Conservation (phyloP, 192 early-diverging fungal genomes). For the Umbelopsis sp. region DNA sequence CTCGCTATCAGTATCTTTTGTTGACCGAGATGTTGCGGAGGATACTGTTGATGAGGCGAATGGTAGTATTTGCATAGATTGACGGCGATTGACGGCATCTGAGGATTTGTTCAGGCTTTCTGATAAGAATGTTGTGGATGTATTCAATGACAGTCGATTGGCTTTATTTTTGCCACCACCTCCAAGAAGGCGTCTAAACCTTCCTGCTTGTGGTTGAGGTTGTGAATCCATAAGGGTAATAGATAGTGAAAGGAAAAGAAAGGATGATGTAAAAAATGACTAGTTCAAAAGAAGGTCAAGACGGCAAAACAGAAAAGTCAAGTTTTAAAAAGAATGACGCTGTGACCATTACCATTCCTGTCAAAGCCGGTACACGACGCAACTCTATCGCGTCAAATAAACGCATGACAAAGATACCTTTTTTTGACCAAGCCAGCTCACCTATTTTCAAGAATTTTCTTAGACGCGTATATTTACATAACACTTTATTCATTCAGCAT, state of each 20-base stretch:
- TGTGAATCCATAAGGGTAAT: conserved; percentile 2
- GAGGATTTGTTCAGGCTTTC: not conserved
- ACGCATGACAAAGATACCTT: no score
- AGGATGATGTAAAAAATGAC: not conserved
- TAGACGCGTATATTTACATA: no score
- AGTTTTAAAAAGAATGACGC: conserved; percentile 17
- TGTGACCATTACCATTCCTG: conserved; percentile 23
- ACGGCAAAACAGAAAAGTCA: not conserved
- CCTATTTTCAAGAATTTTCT: no score
- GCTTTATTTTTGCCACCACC: not conserved
- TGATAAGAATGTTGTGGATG: not conserved
- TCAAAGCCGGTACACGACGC: not conserved
- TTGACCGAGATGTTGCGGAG: not conserved
- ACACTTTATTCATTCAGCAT: no score
- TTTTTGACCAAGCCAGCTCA: no score
- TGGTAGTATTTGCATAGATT: not conserved
- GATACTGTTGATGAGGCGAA: not conserved
- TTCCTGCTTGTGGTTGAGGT: conserved; percentile 11
- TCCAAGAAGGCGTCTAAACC: conserved; percentile 12
- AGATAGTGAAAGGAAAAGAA: not conserved
- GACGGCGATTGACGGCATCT: conserved; percentile 2
- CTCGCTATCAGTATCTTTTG: not conserved
- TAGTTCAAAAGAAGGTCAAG: not conserved
- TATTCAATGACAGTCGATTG: conserved; percentile 20
- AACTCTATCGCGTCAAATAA: no score